Evolutionary conservation across 2,329 filamentous ascomycete species (phyloP), one percentile per base, ranked within the genome.

Genomic region (Ophiostoma montium): DNA sequence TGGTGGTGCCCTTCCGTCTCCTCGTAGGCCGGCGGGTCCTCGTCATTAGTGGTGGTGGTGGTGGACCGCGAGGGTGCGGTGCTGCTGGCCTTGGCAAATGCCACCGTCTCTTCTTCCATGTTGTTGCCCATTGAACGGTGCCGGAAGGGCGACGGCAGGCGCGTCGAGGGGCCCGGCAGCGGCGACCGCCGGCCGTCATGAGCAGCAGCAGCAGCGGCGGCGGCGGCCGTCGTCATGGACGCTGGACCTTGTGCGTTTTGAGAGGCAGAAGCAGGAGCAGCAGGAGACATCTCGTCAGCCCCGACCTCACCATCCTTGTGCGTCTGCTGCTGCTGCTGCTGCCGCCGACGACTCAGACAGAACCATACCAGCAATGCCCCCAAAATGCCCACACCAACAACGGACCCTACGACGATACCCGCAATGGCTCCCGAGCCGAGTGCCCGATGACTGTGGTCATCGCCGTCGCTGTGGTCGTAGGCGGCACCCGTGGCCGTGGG

Each of bases 11-110:
- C 31, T 19, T 49, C 23, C 8, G 35, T 49, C 32, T 52, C 50
- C 31, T 52, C 50, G 27, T 52, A 52, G 10, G 50, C 32, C 2
- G 50, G 50, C n/a, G 50, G 50, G 5, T 48, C 50, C 16, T 49
- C 50, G 12, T 35, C 31, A n/a, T n/a, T n/a, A n/a, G n/a, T n/a
- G n/a, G n/a, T n/a, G n/a, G n/a, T n/a, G 18, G 18, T 42, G 18
- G 18, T 42, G 15, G 39, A 42, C 27, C 42, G 30, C 5, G 42
- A 27, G 10, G 27, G 30, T 15, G 16, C 27, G 4, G 42, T 44
- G n/a, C 18, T 19, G 11, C 9, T 31, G 8, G 42, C 46, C 38
- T 51, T 51, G 46, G 50, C 50, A 46, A 49, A 43, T 11, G 46
- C 33, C 23, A 18, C 39, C 2, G 38, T 19, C 27, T 50, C 45